Base-by-base conservation (phyloP, 306 rosid genomes). In the Citrullus mucosospermus region DNA sequence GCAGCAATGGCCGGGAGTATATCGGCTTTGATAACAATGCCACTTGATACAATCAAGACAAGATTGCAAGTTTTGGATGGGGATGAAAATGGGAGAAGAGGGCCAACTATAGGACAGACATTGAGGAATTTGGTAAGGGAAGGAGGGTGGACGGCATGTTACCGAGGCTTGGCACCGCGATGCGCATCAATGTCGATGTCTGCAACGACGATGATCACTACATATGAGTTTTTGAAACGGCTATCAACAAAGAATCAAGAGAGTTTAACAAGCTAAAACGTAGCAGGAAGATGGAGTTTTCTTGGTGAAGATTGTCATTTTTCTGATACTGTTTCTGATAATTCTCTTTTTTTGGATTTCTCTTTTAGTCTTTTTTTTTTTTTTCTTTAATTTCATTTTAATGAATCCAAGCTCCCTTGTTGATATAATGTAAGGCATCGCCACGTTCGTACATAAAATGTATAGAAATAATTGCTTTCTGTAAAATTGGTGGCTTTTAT, bases 181-280 rank as follows among this genome's bases (percentile, higher is more conserved):
- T 93, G 98, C 88, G 95, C 94, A 46, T 89, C 96, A 6, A 91
- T 91, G 96, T 91, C 98, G 2, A 79, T 93, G 85, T 93, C 98
- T 76, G 98, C 98, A 30, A 93, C 98, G 9, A 93, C 96, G 56
- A 93, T 93, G 96, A 93, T 93, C 90, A 93, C 98, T 55, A 91
- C 98, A 50, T 93, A 93, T 61, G 98, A 93, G 90, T 86, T 93
- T 51, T 90, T 93, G 68, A 93, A 93, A 73, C 91, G 98, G 70
- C 84, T 93, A 43, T 93, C 98, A 18, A 82, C 98, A 0, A 93
- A 91, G 88, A 87, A 68, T 78, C 93, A 83, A 76, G 96, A 85
- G 82, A 89, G 61, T 18, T 41, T 77, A 18, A 77, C 39, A 38
- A 77, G 20, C 66, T 57, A 25, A 76, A 76, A 6, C 18, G 17